Evolutionary conservation across 495 filamentous ascomycete genomes (phyloP).

Genomic region (Aspergillus hancockii): DNA sequence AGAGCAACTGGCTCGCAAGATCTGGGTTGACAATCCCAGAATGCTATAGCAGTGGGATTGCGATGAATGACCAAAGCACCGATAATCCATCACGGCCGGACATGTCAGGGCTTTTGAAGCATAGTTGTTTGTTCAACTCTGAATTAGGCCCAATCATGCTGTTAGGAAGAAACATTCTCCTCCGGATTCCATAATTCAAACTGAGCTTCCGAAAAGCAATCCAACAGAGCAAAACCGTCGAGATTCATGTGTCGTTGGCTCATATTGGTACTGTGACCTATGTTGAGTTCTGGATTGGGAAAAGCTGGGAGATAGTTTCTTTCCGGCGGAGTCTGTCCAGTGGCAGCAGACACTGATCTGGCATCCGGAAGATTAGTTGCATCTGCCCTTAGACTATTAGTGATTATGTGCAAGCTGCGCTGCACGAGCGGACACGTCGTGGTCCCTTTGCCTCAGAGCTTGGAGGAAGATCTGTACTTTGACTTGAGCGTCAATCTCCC

Average conservation of each 20-base stretch:
- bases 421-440: not conserved
- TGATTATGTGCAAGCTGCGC: not conserved
- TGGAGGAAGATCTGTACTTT: not conserved
- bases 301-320: not conserved
- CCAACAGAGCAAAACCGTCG: not conserved
- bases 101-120: no score
- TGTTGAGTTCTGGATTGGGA: not conserved
- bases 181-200: not conserved
- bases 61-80: not conserved
- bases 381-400: not conserved
- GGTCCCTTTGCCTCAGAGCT: not conserved
- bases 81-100: not conserved
- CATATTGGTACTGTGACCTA: not conserved
- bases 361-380: not conserved
- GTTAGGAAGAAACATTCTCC: not conserved
- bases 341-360: not conserved
- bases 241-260: not conserved
- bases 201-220: not conserved
- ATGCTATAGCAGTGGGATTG: not conserved
- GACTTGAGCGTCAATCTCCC: constrained; percentile 1
- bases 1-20: not conserved
- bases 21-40: not conserved
- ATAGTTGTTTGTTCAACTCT: not conserved
- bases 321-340: not conserved
- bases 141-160: not conserved